These are phyloP conservation scores for Leccinum griseonigrum DNA, from an alignment of 1,284 basidiomycete genomes.

Conservation along the genomic window DNA sequence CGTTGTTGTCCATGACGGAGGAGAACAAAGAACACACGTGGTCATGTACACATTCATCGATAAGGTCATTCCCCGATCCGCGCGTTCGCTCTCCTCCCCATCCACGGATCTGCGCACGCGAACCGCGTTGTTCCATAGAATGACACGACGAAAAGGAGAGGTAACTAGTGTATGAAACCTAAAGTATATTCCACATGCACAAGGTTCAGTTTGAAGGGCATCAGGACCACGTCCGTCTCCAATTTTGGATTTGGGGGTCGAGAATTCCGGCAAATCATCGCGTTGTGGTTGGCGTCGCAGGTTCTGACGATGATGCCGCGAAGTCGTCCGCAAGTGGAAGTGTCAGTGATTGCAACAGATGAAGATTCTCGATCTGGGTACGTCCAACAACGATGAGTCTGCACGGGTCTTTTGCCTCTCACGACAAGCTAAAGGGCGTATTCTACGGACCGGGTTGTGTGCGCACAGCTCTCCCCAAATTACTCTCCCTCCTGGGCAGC, in stretches of 20 bases:
- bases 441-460: slow-evolving; percentile 68
- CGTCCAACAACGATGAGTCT: neutral
- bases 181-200: slow-evolving; percentile 20
- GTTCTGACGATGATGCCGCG: slow-evolving; percentile 1
- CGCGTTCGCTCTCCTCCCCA: slow-evolving; percentile 42
- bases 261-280: slow-evolving; percentile 29
- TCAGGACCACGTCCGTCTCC: slow-evolving; percentile 32
- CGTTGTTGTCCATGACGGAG: slow-evolving; percentile 34
- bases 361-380: no score
- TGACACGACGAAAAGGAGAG: no score
- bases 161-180: slow-evolving; percentile 5
- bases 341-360: slow-evolving; percentile 1
- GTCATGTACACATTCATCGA: slow-evolving; percentile 14
- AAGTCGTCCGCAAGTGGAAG: slow-evolving; percentile 16
- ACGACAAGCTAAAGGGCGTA: slow-evolving; percentile 60
- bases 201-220: slow-evolving; percentile 18
- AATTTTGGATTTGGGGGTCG: slow-evolving; percentile 52
- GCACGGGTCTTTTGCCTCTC: slow-evolving; percentile 61
- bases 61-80: slow-evolving; percentile 41
- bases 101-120: slow-evolving; percentile 57
- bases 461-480: slow-evolving; percentile 57
- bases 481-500: slow-evolving; percentile 51
- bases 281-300: neutral
- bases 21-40: neutral
- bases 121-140: neutral